Conservation (phyloP, 768 basidiomycete species). For the Boletus insuetus region DNA sequence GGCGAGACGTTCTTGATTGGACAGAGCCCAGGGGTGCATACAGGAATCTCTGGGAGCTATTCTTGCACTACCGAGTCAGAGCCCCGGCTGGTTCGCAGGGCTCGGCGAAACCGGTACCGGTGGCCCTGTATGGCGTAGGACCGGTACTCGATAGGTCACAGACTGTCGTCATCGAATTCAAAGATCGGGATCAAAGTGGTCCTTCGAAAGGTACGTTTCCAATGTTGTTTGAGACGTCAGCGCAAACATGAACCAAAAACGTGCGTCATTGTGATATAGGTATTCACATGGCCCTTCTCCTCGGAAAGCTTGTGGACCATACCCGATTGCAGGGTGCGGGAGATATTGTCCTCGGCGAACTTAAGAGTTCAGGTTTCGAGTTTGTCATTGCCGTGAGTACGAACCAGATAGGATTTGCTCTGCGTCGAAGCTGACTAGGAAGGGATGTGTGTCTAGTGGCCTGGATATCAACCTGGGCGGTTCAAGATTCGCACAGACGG, state of each 20-base stretch:
- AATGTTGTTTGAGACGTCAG: not conserved
- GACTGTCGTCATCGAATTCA: slow-evolving; percentile 1
- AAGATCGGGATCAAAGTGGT: not conserved
- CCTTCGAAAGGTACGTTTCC: slow-evolving; percentile 4
- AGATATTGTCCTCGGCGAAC: not conserved
- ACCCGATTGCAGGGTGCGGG: not conserved
- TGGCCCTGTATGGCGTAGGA: not conserved
- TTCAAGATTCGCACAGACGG: not conserved
- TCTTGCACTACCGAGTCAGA: not conserved
- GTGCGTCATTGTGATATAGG: not conserved
- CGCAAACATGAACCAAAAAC: not conserved
- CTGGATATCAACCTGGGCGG: not conserved
- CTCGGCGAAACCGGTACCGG: not conserved
- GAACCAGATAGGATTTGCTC: not conserved
- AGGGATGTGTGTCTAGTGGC: slow-evolving; percentile 3
- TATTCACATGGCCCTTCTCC: not conserved
- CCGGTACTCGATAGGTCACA: too few species aligned
- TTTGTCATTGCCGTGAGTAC: slow-evolving; percentile 4
- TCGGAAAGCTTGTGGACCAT: accelerated
- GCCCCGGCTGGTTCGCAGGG: not conserved
- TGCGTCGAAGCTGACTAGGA: not conserved
- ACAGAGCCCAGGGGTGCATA: not conserved
- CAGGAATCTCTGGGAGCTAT: not conserved
- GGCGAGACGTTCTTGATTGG: not conserved
- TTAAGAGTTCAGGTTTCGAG: not conserved